Conservation (phyloP, 345 rosid species). For the Psidium friedrichsthalianum region DNA sequence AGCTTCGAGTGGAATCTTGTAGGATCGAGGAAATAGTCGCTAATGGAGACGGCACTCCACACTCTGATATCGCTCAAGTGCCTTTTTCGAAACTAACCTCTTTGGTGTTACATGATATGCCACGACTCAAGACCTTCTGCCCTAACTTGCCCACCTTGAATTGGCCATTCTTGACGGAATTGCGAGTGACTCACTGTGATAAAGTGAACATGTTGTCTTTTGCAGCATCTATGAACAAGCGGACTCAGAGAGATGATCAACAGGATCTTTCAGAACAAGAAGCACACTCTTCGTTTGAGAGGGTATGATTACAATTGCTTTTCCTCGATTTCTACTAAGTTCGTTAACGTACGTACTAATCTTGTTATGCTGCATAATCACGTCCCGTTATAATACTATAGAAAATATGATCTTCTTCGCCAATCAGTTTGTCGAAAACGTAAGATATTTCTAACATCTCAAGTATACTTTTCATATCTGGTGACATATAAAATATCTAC, state of each 20-base stretch:
- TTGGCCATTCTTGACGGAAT: neutral
- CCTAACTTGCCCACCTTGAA: neutral
- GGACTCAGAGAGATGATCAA: neutral
- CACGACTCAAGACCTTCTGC: neutral
- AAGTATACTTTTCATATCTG: no score
- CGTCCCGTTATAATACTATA: neutral
- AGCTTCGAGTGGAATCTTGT: neutral
- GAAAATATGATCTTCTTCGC: neutral
- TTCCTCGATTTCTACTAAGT: neutral
- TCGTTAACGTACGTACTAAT: neutral
- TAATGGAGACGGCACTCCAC: neutral
- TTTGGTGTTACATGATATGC: neutral
- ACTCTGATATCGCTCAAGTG: neutral
- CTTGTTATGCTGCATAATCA: neutral
- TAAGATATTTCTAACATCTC: neutral
- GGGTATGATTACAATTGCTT: neutral
- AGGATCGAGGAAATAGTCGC: neutral
- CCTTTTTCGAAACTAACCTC: neutral
- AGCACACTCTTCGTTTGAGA: neutral
- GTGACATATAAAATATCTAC: no score
- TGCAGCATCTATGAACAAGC: neutral
- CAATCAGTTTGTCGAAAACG: neutral
- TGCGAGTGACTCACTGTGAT: neutral
- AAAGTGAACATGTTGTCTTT: accelerated
- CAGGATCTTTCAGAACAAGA: accelerated